Evolutionary conservation across 768 basidiomycete species (phyloP), one percentile per base, ranked within the genome.

Genomic region (Lactarius hatsudake): DNA sequence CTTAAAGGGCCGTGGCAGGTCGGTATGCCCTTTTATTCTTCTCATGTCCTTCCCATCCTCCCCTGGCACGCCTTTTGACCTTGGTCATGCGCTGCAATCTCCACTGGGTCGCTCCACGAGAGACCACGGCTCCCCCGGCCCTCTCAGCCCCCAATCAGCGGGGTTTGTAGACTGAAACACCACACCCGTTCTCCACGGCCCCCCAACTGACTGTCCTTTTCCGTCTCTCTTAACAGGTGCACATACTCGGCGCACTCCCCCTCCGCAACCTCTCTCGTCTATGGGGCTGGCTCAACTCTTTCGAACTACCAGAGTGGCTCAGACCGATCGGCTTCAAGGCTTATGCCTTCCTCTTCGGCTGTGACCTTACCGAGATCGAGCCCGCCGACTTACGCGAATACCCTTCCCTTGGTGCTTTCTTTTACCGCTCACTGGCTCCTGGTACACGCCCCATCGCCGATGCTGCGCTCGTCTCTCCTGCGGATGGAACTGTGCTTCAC

Each of bases 1-100:
- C 83, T 95, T 12, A 91, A 90, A 75, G 94, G 96, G 0, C 94
- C 94, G 3, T 96, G 94, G 94, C 93, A 95, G 81, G 94, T 93
- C 72, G 87, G 79, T 62, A 7, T 20, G 6, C 30, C 56, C 38
- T 54, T 59, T 53, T 58, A 28, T 30, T 40, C 18, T 13, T 20
- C 10, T 26, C 34, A 5, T 43, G 20, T 48, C 51, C 17, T 42
- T 23, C 61, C 17, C 12, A 12, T 54, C 10, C 48, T 26, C 23
- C n/a, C 20, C 32, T 34, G 32, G 38, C 38, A 53, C 12, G 23
- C 26, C 12, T 42, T 45, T 57, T 32, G 42, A 59, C 63, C 15
- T 28, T 8, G 17, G 18, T 43, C 32, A 23, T 23, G 48, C 48
- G 48, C 45, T 48, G 45, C 45, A 23, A 23, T 23, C 1, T n/a